Conservation (phyloP, 2,329 filamentous ascomycete genomes). For the Tolypocladium ophioglossoides region DNA sequence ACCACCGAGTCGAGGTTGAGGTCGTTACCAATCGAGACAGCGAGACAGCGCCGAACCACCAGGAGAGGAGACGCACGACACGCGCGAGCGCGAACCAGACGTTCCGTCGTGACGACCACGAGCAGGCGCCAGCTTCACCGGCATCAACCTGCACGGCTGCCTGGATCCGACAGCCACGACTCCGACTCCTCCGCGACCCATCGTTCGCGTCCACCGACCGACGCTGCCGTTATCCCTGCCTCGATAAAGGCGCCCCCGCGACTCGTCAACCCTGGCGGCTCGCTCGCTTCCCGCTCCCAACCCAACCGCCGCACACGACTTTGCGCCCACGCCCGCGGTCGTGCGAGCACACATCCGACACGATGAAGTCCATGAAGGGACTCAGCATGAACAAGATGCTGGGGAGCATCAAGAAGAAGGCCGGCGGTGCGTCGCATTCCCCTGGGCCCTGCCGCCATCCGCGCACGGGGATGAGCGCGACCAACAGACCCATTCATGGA, state of each 20-base stretch:
- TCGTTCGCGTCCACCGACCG: not conserved
- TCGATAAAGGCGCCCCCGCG: not conserved
- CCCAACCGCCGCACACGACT: not conserved
- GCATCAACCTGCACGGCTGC: not conserved
- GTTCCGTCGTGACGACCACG: not conserved
- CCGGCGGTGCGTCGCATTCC: constrained; percentile 15
- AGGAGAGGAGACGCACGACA: not conserved
- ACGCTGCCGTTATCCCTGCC: not conserved
- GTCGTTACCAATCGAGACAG: not conserved
- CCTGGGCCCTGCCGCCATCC: not conserved
- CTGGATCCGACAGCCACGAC: not conserved
- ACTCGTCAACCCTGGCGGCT: not conserved
- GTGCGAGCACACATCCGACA: not conserved
- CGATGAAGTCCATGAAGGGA: constrained; percentile 38
- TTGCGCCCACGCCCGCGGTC: not conserved
- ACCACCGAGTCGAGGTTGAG: too few species aligned
- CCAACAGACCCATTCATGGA: not conserved
- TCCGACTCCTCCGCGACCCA: not conserved
- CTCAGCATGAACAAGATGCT: constrained; percentile 47
- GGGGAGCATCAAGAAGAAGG: constrained; percentile 41
- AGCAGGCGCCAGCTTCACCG: not conserved
- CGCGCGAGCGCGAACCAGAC: not conserved
- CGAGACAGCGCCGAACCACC: not conserved
- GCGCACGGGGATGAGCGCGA: not conserved
- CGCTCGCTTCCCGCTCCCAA: not conserved